phyloP scores from a whole-genome alignment of 2,329 filamentous ascomycete species.

The Epichloe sp. region DNA sequence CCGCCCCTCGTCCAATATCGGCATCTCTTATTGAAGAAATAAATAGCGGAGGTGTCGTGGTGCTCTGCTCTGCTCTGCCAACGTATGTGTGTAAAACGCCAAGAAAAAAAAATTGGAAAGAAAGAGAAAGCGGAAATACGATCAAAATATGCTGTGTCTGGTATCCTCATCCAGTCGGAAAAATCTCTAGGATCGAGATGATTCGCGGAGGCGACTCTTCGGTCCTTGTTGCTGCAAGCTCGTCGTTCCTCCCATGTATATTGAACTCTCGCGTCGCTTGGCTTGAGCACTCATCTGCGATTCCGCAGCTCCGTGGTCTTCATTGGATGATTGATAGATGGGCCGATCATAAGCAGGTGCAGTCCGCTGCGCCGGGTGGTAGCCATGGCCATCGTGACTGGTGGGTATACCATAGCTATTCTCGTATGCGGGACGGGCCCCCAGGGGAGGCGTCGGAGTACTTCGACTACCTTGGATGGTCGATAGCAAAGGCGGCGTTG shows the following conservation, averaged over 20 bases:
- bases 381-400: slow-evolving; percentile 12
- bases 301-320: slow-evolving; percentile 10
- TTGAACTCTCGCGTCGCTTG: slow-evolving; percentile 46
- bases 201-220: slow-evolving; percentile 41
- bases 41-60: slow-evolving; percentile 16
- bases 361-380: slow-evolving; percentile 10
- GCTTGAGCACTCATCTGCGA: slow-evolving; percentile 17
- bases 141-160: background rate
- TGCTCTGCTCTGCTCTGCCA: slow-evolving; percentile 2
- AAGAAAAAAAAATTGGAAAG: background rate
- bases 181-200: slow-evolving; percentile 26
- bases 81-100: background rate
- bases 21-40: slow-evolving; percentile 7
- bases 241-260: slow-evolving; percentile 38
- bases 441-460: slow-evolving; percentile 31
- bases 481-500: slow-evolving; percentile 36
- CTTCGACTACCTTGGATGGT: slow-evolving; percentile 19
- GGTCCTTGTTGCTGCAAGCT: slow-evolving; percentile 36
- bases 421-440: slow-evolving; percentile 32
- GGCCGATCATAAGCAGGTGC: slow-evolving; percentile 26
- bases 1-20: background rate
- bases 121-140: background rate
- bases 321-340: slow-evolving; percentile 17
- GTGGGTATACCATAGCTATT: slow-evolving; percentile 20
- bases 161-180: background rate